These are phyloP conservation scores for Trifolium pratense DNA, from an alignment of 306 rosid genomes.

Conservation along the genomic window DNA sequence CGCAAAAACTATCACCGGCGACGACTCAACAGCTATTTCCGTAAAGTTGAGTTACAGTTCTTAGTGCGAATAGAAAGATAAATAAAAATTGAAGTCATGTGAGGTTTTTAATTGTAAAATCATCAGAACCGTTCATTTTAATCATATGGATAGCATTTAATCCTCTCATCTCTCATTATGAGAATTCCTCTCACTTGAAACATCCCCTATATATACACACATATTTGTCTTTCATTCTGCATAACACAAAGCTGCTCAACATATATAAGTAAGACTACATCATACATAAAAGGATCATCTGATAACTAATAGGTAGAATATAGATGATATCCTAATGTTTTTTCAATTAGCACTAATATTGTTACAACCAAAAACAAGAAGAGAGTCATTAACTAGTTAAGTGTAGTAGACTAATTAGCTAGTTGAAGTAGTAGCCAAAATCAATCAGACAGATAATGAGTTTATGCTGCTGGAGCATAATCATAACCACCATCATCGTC, in stretches of 20 bases:
- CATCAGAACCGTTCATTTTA: too few species aligned
- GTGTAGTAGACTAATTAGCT: not conserved
- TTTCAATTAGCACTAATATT: not conserved
- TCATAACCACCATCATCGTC: conserved; percentile 50
- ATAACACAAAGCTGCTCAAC: not conserved
- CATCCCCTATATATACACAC: too few species aligned
- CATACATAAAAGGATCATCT: not conserved
- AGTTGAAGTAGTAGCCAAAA: conserved; percentile 6
- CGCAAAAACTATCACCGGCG: too few species aligned
- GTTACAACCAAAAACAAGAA: not conserved
- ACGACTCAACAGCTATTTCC: too few species aligned
- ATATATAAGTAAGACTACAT: not conserved
- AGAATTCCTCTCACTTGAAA: too few species aligned
- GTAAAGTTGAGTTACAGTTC: too few species aligned
- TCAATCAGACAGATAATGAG: not conserved
- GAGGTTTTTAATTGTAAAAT: too few species aligned
- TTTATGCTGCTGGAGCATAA: conserved; percentile 63
- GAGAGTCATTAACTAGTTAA: not conserved
- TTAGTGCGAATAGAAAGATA: too few species aligned
- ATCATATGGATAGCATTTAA: too few species aligned
- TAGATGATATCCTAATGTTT: not conserved
- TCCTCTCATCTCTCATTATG: too few species aligned
- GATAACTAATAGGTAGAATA: too few species aligned
- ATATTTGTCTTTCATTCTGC: not conserved
- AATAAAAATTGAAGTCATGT: too few species aligned